phyloP scores from a whole-genome alignment of 2,329 filamentous ascomycete species.

The Neofusicoccum cordaticola region DNA sequence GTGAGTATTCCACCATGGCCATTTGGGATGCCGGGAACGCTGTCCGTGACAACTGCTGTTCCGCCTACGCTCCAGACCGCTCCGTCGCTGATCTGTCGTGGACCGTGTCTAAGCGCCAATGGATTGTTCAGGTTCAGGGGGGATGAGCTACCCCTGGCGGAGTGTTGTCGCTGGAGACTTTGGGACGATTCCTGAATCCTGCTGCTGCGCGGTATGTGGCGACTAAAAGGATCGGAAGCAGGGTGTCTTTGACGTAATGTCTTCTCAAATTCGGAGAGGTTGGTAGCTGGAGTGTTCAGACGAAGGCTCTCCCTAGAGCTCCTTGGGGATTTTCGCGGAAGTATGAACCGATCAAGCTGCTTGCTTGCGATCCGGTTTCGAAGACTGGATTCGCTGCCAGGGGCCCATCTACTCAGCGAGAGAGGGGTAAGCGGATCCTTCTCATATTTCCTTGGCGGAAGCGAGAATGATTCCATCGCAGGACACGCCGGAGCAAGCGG shows the following conservation, averaged over 20 bases:
- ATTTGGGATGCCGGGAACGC: slow-evolving; percentile 53
- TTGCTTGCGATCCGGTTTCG: slow-evolving; percentile 24
- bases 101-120: not conserved
- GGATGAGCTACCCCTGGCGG: not conserved
- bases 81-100: slow-evolving; percentile 59
- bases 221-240: slow-evolving; percentile 54
- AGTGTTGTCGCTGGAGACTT: slow-evolving; percentile 22
- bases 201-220: slow-evolving; percentile 34
- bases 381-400: slow-evolving; percentile 26
- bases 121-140: not conserved
- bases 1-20: slow-evolving; percentile 64
- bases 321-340: slow-evolving; percentile 42
- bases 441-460: slow-evolving; percentile 18
- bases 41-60: slow-evolving; percentile 55
- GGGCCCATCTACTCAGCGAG: slow-evolving; percentile 28
- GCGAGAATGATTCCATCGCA: slow-evolving; percentile 19
- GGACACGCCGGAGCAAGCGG: not conserved
- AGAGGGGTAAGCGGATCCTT: slow-evolving; percentile 16
- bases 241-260: slow-evolving; percentile 43
- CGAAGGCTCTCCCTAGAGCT: slow-evolving; percentile 50
- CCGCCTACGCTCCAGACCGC: slow-evolving; percentile 77
- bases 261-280: slow-evolving; percentile 48
- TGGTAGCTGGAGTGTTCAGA: slow-evolving; percentile 48
- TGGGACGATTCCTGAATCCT: slow-evolving; percentile 33
- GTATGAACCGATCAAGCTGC: slow-evolving; percentile 60